Percentiles rank a stretch among this genome's conserved stretches.
These are phyloP conservation scores for Blastobotrys arbuscula DNA, from an alignment of 1,139 yeast genomes.

Conservation along the genomic window DNA sequence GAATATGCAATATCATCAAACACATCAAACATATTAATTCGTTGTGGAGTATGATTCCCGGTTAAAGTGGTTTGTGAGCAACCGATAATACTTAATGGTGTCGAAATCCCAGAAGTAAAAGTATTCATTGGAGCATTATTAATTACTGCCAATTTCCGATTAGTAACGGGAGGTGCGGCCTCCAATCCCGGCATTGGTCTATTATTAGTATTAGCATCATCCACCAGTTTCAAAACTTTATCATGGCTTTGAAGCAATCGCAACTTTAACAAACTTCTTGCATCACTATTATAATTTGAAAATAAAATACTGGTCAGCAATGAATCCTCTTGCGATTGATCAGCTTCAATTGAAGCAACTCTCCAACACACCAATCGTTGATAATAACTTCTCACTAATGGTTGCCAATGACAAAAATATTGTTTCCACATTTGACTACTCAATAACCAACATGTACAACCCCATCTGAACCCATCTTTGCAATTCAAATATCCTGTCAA, in stretches of 20 bases:
- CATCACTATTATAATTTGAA: slow-evolving; percentile 30
- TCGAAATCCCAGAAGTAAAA: neutral
- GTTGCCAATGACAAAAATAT: slow-evolving; percentile 74
- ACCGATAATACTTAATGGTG: slow-evolving; percentile 1
- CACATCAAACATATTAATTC: slow-evolving; percentile 57
- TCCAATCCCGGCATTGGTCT: slow-evolving; percentile 27
- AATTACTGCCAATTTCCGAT: slow-evolving; percentile 42
- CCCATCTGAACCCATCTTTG: slow-evolving; percentile 37
- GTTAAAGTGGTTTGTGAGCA: slow-evolving; percentile 9
- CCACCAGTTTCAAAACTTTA: slow-evolving; percentile 23
- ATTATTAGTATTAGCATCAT: slow-evolving; percentile 14
- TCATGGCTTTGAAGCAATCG: slow-evolving; percentile 25
- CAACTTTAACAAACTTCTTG: slow-evolving; percentile 24
- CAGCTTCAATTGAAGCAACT: slow-evolving; percentile 40
- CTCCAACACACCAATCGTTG: slow-evolving; percentile 66
- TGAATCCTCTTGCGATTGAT: slow-evolving; percentile 15
- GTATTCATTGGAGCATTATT: slow-evolving; percentile 20
- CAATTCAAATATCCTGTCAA: slow-evolving; percentile 31
- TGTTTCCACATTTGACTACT: slow-evolving; percentile 46
- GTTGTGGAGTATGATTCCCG: slow-evolving; percentile 12
- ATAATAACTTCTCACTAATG: slow-evolving; percentile 66
- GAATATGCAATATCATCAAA: slow-evolving; percentile 74
- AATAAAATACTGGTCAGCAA: slow-evolving; percentile 26
- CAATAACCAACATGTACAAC: slow-evolving; percentile 52
- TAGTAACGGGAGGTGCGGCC: slow-evolving; percentile 48